Conservation (phyloP, 345 rosid genomes). For the Reutealis trisperma region DNA sequence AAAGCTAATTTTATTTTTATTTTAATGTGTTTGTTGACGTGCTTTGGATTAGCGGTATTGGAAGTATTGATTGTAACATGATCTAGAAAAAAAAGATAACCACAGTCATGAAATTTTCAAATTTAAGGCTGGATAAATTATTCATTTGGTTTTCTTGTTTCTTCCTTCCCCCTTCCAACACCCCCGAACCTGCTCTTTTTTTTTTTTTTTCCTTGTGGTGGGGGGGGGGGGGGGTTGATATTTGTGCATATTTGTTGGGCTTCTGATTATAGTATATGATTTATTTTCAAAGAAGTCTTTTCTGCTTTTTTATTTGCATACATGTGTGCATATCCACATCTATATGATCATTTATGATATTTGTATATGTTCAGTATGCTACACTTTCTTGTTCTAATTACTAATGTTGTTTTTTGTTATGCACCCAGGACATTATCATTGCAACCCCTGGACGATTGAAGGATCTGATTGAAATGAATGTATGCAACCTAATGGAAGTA, state of each 20-base stretch:
- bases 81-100: too few species aligned
- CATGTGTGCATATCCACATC: too few species aligned
- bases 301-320: background rate
- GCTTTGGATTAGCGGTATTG: too few species aligned
- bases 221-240: too few species aligned
- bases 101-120: too few species aligned
- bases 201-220: too few species aligned
- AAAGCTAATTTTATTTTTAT: too few species aligned
- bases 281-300: background rate
- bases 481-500: constrained; percentile 66
- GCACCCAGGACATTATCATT: constrained; percentile 72
- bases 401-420: constrained; percentile 4
- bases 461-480: constrained; percentile 80
- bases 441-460: constrained; percentile 98
- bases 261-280: background rate
- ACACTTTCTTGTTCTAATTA: background rate
- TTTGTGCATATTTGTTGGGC: too few species aligned
- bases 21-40: too few species aligned
- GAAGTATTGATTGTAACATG: too few species aligned
- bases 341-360: background rate
- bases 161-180: too few species aligned
- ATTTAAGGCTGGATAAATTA: background rate
- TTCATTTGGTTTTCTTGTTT: background rate
- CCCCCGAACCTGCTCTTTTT: too few species aligned
- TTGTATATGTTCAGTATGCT: background rate